A percentile compares a stretch with the other conserved stretches of the same genome.
phyloP scores from a whole-genome alignment of 306 rosid species.

The Ormosia emarginata region DNA sequence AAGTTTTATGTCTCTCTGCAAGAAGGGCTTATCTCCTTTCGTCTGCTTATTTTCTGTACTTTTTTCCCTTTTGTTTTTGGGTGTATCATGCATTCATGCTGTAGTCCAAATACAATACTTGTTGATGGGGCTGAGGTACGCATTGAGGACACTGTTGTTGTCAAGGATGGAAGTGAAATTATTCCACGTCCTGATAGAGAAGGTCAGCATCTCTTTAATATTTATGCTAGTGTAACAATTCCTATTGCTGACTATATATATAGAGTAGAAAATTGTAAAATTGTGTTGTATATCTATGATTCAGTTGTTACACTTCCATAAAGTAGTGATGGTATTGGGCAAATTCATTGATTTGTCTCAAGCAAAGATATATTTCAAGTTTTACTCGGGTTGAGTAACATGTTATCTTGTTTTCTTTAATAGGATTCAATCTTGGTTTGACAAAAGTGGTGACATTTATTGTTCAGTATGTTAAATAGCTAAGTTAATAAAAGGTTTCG shows the following conservation, averaged over 20 bases:
- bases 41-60: neutral
- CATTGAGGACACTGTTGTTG: constrained; percentile 39
- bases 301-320: neutral
- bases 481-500: neutral
- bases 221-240: constrained; percentile 2
- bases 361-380: constrained; percentile 15
- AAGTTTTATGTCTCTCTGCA: neutral
- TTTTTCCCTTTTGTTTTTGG: neutral
- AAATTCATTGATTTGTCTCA: neutral
- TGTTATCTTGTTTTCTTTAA: neutral
- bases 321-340: neutral
- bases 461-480: neutral
- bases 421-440: neutral
- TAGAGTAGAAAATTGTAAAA: neutral
- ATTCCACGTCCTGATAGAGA: constrained; percentile 56
- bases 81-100: constrained; percentile 6
- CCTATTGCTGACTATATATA: neutral
- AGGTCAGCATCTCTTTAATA: constrained; percentile 42
- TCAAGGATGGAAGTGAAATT: constrained; percentile 74
- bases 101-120: constrained; percentile 55
- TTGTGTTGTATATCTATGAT: neutral
- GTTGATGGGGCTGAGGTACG: constrained; percentile 56
- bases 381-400: neutral
- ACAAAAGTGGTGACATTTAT: neutral
- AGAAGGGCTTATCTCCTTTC: neutral